A percentile compares a stretch with the other conserved stretches of the same genome.
phyloP scores from a whole-genome alignment of 1,284 basidiomycete genomes.

The Sporisorium scitamineum region DNA sequence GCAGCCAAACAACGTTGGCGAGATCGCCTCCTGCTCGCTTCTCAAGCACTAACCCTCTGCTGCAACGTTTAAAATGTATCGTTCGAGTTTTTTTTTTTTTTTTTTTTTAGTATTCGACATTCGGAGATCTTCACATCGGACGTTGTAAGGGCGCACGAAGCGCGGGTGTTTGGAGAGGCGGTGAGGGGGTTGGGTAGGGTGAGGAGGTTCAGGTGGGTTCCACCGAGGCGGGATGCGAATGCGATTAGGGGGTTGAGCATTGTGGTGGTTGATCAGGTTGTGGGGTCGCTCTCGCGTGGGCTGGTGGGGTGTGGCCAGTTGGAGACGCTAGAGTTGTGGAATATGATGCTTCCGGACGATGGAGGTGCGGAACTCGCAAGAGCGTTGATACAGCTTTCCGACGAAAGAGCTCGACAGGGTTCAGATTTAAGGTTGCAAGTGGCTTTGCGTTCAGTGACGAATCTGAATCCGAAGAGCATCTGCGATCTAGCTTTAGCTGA shows the following conservation, averaged over 20 bases:
- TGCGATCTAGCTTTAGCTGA: conserved; percentile 13
- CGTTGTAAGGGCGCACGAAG: conserved; percentile 14
- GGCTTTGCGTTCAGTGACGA: conserved; percentile 25
- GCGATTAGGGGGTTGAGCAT: conserved; percentile 42
- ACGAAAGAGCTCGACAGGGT: background rate
- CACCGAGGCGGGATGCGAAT: conserved; percentile 26
- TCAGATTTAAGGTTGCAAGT: background rate
- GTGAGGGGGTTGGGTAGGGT: conserved; percentile 7
- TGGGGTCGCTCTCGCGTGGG: conserved; percentile 24
- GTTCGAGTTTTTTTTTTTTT: conserved; percentile 38
- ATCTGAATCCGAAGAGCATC: conserved; percentile 18
- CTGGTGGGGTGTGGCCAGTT: conserved; percentile 11
- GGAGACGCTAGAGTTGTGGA: conserved; percentile 34
- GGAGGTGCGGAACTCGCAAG: conserved; percentile 20
- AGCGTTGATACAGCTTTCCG: conserved; percentile 21
- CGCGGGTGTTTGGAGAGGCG: conserved; percentile 11
- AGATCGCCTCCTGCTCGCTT: conserved; percentile 26
- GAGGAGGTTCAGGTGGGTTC: conserved; percentile 22
- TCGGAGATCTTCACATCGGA: conserved; percentile 33
- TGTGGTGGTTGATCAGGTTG: conserved; percentile 36
- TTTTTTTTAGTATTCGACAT: conserved; percentile 37
- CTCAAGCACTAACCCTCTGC: conserved; percentile 14
- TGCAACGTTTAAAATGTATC: conserved; percentile 16
- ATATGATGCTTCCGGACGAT: conserved; percentile 29
- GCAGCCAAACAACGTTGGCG: conserved; percentile 7